These are phyloP conservation scores for Kokia cookei DNA, from an alignment of 441 rosid species.

Conservation along the genomic window DNA sequence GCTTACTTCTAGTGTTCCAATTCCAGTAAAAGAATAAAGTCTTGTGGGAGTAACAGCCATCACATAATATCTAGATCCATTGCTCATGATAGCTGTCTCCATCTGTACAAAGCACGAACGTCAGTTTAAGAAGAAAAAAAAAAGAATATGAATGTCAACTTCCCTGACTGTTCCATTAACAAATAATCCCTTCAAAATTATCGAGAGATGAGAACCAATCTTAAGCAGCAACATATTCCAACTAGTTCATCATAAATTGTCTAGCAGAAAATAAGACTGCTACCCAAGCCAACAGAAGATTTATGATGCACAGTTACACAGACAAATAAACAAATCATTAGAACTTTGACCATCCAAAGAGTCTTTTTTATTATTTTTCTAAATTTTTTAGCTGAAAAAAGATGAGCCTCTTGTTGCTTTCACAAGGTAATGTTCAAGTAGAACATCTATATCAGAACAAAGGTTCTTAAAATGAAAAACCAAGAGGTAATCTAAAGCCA, in stretches of 20 bases:
- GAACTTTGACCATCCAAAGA: background rate
- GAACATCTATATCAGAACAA: background rate
- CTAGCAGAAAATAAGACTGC: background rate
- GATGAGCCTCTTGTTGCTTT: background rate
- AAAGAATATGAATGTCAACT: background rate
- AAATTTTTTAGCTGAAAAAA: background rate
- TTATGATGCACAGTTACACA: background rate
- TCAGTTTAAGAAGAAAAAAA: background rate
- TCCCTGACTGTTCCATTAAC: background rate
- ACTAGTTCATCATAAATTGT: background rate
- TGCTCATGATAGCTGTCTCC: constrained; percentile 77
- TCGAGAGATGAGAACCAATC: constrained; percentile 4
- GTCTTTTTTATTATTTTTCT: background rate
- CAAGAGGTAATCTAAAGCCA: constrained; percentile 3
- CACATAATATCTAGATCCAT: constrained; percentile 88
- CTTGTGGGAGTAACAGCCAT: constrained; percentile 99
- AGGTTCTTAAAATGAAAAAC: constrained; percentile 4
- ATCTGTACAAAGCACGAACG: constrained; percentile 41
- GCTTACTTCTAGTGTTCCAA: constrained; percentile 87
- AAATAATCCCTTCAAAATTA: background rate
- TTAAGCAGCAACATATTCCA: background rate
- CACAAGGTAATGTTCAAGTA: background rate
- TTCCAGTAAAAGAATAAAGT: constrained; percentile 93
- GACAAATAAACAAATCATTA: background rate
- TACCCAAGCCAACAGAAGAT: background rate